Conservation (phyloP, 768 basidiomycete genomes). For the Coprinopsis cinerea region DNA sequence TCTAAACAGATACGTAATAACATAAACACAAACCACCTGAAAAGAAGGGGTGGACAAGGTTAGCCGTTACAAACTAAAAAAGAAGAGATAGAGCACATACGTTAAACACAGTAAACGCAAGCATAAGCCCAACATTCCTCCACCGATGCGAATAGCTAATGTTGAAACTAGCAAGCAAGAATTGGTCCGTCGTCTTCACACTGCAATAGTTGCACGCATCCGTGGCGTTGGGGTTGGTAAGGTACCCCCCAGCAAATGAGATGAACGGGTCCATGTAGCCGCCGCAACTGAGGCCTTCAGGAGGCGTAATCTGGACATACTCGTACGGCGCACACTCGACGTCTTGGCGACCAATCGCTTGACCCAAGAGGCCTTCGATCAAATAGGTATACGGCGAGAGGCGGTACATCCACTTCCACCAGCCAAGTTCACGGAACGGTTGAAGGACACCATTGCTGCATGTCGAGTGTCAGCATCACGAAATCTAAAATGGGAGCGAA, state of each 20-base stretch:
- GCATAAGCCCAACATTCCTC: constrained; percentile 50
- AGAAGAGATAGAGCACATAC: constrained; percentile 26
- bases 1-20: constrained; percentile 48
- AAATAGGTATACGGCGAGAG: constrained; percentile 48
- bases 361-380: constrained; percentile 42
- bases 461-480: background rate
- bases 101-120: constrained; percentile 44
- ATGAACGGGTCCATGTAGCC: constrained; percentile 50
- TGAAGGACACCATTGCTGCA: constrained; percentile 60
- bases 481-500: constrained; percentile 2
- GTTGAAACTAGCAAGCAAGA: constrained; percentile 44
- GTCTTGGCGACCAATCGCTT: constrained; percentile 37
- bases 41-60: background rate
- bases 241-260: constrained; percentile 44
- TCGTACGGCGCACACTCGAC: constrained; percentile 50
- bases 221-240: constrained; percentile 49
- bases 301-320: constrained; percentile 46
- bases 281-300: constrained; percentile 46
- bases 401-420: constrained; percentile 52
- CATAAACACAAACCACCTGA: constrained; percentile 34
- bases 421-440: constrained; percentile 53
- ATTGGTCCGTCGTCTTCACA: constrained; percentile 52
- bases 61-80: no score
- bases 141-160: constrained; percentile 50
- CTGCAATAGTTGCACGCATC: constrained; percentile 56